Percentiles rank a stretch among this genome's conserved stretches.
Evolutionary conservation across 2,329 filamentous ascomycete genomes (phyloP).

Genomic region (Fusarium sp.): DNA sequence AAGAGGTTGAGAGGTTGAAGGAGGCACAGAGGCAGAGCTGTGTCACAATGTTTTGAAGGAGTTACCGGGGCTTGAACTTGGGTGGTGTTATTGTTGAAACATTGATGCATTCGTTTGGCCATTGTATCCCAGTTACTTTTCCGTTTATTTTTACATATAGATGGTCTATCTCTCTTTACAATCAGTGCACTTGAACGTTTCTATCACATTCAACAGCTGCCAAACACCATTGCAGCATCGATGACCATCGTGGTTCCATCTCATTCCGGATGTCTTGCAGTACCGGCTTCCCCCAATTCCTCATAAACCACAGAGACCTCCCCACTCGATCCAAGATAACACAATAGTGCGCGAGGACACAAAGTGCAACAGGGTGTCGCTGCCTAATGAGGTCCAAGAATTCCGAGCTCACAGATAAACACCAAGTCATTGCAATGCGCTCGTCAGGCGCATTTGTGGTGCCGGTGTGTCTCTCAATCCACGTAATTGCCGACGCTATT

Average conservation of each 20-base stretch:
- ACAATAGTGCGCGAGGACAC: constrained; percentile 27
- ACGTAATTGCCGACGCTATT: neutral
- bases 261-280: constrained; percentile 5
- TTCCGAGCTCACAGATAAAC: constrained; percentile 13
- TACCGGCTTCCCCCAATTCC: constrained; percentile 18
- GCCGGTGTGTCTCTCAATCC: neutral
- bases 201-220: neutral
- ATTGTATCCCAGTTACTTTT: neutral
- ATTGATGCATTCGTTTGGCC: neutral
- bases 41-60: neutral
- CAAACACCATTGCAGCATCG: constrained; percentile 24
- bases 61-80: neutral
- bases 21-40: neutral
- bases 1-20: too few species aligned
- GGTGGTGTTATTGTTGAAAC: neutral
- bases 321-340: constrained; percentile 21
- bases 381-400: constrained; percentile 30
- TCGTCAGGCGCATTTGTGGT: neutral
- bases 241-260: constrained; percentile 7
- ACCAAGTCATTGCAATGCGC: constrained; percentile 25
- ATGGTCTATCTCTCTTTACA: neutral
- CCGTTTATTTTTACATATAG: neutral
- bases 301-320: constrained; percentile 20
- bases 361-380: constrained; percentile 20
- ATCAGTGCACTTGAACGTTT: neutral